A percentile compares a stretch with the other conserved stretches of the same genome.
phyloP scores from a whole-genome alignment of 2,329 filamentous ascomycete genomes.

The Coniochaeta ligniaria region DNA sequence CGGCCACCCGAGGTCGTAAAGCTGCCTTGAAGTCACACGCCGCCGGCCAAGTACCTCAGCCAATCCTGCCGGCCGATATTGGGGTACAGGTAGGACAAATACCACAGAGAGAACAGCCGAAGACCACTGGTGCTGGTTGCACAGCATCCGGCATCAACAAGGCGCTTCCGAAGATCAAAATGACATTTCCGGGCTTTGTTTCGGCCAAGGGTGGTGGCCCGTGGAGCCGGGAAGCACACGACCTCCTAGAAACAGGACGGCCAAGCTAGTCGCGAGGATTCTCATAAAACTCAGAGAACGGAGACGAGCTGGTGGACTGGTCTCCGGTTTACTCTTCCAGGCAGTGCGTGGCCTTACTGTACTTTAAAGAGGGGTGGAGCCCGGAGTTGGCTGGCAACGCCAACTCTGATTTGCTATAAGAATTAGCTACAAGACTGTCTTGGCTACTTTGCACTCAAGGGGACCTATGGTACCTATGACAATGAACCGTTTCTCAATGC shows the following conservation, averaged over 20 bases:
- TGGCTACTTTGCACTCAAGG: too few species aligned
- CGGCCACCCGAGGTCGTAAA: conserved; percentile 45
- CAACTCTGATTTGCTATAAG: too few species aligned
- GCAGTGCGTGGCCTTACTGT: too few species aligned
- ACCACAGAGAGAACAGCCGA: not conserved
- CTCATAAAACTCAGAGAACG: not conserved
- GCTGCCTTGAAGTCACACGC: conserved; percentile 44
- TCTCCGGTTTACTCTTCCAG: not conserved
- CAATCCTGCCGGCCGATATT: conserved; percentile 27
- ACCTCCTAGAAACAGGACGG: conserved; percentile 55
- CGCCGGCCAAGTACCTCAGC: conserved; percentile 37
- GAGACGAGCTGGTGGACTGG: not conserved
- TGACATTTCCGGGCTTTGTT: conserved; percentile 33
- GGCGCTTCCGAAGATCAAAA: conserved; percentile 17
- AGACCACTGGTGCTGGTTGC: not conserved
- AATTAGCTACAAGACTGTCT: too few species aligned
- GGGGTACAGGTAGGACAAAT: not conserved
- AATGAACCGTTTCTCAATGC: too few species aligned
- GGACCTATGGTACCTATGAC: too few species aligned
- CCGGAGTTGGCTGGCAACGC: too few species aligned
- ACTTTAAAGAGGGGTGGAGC: too few species aligned
- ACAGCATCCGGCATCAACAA: not conserved
- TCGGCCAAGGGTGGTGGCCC: conserved; percentile 48
- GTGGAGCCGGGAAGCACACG: conserved; percentile 63
- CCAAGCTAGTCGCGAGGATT: conserved; percentile 25